Evolutionary conservation across 148 eudicot genomes (phyloP), one percentile per base, ranked within the genome.

Genomic region (Diospyros lotus): DNA sequence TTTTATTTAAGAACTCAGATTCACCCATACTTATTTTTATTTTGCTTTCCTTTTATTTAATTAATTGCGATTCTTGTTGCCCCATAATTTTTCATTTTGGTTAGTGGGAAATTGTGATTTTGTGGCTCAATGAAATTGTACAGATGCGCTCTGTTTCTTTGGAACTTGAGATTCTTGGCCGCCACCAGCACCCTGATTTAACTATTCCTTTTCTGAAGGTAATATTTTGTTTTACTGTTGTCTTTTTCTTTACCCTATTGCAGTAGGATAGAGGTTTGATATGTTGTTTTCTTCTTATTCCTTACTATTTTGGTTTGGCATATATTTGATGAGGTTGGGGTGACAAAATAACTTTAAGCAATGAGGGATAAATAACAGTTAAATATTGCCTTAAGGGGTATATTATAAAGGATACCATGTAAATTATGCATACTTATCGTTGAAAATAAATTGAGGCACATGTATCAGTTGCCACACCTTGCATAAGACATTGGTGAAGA

Each of bases 121-220:
- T 51, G 38, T 66, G 71, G 72, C 77, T 63, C 76, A 51, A 63
- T 67, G 38, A 54, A 56, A 70, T 58, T 80, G 40, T 80, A 54
- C 84, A 94, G 98, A 92, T 94, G 98, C 88, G 87, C 43, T 82
- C 89, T 62, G 95, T 94, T 66, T 90, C 97, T 0, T 55, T 80
- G 87, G 98, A 92, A 76, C 92, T 94, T 78, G 98, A 94, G 81
- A 87, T 94, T 80, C 93, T 94, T 83, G 93, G 97, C 72, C 87
- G 97, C 83, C 96, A 86, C 81, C 97, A 84, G 14, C 98, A 94
- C 65, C 96, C 97, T 2, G 89, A 92, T 82, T 82, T 94, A 66
- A 94, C 96, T n/a, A 77, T 90, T 68, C 87, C 94, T 40, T 94
- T 92, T 84, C 76, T 94, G 76, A 94, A 90, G 97, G 80, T 77